phyloP scores from a whole-genome alignment of 2,329 filamentous ascomycete genomes.

The Clarireedia paspali region DNA sequence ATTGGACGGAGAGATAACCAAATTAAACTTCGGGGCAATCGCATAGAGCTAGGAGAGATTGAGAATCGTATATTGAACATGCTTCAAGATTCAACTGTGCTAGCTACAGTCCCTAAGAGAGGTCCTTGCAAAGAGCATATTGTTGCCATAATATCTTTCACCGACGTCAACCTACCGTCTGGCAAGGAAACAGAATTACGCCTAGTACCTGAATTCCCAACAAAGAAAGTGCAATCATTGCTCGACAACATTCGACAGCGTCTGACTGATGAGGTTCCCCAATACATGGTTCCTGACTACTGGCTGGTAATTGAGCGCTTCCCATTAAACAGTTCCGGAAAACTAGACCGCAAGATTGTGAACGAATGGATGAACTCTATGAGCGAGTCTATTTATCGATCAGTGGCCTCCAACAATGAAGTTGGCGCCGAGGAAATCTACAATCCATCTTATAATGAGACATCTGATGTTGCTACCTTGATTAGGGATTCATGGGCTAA shows the following conservation, averaged over 20 bases:
- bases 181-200: background rate
- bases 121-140: background rate
- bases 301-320: background rate
- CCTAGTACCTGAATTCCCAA: background rate
- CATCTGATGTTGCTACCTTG: background rate
- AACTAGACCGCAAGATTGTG: background rate
- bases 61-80: constrained; percentile 27
- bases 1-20: constrained; percentile 36
- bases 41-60: constrained; percentile 34
- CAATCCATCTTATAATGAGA: background rate
- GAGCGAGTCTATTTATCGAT: background rate
- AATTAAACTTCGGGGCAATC: constrained; percentile 32
- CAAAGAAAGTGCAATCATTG: background rate
- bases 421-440: background rate
- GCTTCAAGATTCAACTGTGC: background rate
- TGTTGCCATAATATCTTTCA: background rate
- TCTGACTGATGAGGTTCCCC: background rate
- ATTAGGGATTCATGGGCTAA: background rate
- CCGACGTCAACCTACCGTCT: background rate
- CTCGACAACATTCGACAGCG: background rate
- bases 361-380: background rate
- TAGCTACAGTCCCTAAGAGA: background rate
- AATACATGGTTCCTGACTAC: background rate
- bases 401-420: background rate
- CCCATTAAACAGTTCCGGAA: background rate